Percentiles rank a stretch among this genome's conserved stretches.
These are phyloP conservation scores for Penicillium sp. DNA, from an alignment of 2,329 filamentous ascomycete species.

Conservation along the genomic window DNA sequence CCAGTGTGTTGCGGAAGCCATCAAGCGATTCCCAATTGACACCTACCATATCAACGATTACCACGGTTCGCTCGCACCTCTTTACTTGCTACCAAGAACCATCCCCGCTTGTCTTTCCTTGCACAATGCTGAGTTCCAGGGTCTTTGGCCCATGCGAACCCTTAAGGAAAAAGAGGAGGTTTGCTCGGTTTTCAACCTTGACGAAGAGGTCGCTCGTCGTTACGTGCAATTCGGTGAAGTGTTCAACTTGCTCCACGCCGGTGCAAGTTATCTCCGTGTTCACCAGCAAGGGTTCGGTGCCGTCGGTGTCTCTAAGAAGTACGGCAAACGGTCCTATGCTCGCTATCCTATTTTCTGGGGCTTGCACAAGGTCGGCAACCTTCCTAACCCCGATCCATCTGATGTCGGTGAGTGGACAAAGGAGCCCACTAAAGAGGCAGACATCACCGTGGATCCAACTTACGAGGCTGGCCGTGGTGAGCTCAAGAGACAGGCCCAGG, in stretches of 20 bases:
- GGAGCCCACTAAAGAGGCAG: constrained; percentile 48
- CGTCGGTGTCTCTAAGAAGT: constrained; percentile 68
- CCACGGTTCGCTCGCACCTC: constrained; percentile 61
- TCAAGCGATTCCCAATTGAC: constrained; percentile 62
- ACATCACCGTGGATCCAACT: constrained; percentile 53
- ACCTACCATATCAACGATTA: constrained; percentile 67
- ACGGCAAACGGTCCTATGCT: constrained; percentile 65
- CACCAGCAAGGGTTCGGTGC: constrained; percentile 67
- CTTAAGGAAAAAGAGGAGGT: constrained; percentile 61
- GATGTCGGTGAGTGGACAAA: constrained; percentile 62
- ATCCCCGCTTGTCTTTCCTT: constrained; percentile 63
- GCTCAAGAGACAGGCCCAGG: constrained; percentile 61
- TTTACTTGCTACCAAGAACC: constrained; percentile 62
- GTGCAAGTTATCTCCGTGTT: constrained; percentile 62
- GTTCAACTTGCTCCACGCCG: constrained; percentile 67
- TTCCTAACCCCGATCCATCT: constrained; percentile 65
- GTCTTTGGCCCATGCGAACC: constrained; percentile 65
- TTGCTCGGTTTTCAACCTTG: constrained; percentile 64
- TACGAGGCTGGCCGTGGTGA: constrained; percentile 56
- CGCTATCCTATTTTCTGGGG: constrained; percentile 70
- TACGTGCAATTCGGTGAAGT: constrained; percentile 69
- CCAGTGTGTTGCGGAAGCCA: constrained; percentile 63
- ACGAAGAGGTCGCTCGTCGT: constrained; percentile 54
- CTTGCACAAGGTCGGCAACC: constrained; percentile 59
- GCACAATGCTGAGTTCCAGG: constrained; percentile 70